Percentiles rank a stretch among this genome's conserved stretches.
Conservation (phyloP, 228 moss, liverwort and hornwort species). For the Sphagnum magellanicum region DNA sequence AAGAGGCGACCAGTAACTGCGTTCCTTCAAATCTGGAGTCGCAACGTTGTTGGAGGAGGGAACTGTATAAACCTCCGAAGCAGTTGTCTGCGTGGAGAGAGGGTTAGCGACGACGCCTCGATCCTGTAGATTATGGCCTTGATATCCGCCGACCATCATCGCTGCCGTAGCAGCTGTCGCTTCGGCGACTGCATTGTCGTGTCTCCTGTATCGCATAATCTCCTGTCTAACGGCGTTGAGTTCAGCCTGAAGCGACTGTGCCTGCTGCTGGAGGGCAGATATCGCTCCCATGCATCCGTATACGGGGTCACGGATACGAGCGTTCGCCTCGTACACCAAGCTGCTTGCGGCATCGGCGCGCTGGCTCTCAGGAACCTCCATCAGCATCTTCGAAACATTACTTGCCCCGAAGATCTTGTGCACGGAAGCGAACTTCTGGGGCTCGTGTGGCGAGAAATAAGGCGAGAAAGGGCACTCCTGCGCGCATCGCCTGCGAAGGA, state of each 20-base stretch:
- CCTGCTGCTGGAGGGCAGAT: slow-evolving; percentile 54
- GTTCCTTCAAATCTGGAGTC: slow-evolving; percentile 43
- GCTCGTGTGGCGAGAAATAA: slow-evolving; percentile 54
- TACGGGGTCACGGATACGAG: slow-evolving; percentile 64
- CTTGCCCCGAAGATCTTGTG: slow-evolving; percentile 62
- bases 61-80: slow-evolving; percentile 25
- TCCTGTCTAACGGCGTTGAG: slow-evolving; percentile 39
- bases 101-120: neutral
- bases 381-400: slow-evolving; percentile 60
- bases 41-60: slow-evolving; percentile 27
- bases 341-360: slow-evolving; percentile 61
- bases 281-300: slow-evolving; percentile 68
- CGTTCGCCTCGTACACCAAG: slow-evolving; percentile 57
- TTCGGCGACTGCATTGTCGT: slow-evolving; percentile 18
- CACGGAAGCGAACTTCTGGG: slow-evolving; percentile 60
- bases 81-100: slow-evolving; percentile 6
- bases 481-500: slow-evolving; percentile 46
- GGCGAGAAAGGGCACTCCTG: slow-evolving; percentile 63
- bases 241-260: slow-evolving; percentile 42
- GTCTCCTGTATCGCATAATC: slow-evolving; percentile 45
- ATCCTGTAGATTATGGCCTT: slow-evolving; percentile 5
- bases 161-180: slow-evolving; percentile 3
- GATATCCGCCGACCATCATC: slow-evolving; percentile 4
- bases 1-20: slow-evolving; percentile 43
- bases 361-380: slow-evolving; percentile 58